Evolutionary conservation across 139 green algal genomes (phyloP).

Genomic region (Chlamydomonas eustigma): DNA sequence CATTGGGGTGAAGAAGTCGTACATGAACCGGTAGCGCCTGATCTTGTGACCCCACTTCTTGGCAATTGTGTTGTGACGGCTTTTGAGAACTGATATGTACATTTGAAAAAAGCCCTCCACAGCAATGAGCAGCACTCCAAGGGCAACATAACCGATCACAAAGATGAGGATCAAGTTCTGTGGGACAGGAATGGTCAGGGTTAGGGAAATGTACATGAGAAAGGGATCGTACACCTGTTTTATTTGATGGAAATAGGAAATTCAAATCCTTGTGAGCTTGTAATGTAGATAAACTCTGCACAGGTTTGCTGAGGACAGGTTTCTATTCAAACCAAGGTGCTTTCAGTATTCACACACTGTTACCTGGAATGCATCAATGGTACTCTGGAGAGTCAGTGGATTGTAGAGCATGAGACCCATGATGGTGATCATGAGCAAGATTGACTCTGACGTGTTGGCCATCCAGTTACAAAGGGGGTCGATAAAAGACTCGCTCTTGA

Average conservation of each 20-base stretch:
- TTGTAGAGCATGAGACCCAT: conserved; percentile 28
- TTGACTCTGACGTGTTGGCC: not conserved
- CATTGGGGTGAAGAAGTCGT: conserved; percentile 21
- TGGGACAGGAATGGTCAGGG: not conserved
- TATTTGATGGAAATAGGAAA: no score
- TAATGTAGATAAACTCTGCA: no score
- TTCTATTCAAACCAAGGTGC: no score
- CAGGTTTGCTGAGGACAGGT: no score
- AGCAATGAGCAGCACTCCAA: not conserved
- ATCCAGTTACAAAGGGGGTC: conserved; percentile 10
- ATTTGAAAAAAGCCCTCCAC: conserved; percentile 22
- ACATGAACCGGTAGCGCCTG: conserved; percentile 23
- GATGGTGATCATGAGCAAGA: conserved; percentile 14
- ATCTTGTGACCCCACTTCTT: conserved; percentile 21
- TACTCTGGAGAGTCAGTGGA: not conserved
- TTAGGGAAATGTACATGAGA: no score
- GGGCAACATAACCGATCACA: not conserved
- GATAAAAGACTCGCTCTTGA: conserved; percentile 14
- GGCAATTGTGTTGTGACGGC: conserved; percentile 16
- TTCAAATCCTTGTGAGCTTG: no score
- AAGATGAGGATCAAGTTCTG: not conserved
- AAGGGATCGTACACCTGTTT: no score
- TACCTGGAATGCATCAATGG: not conserved
- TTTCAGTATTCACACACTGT: no score
- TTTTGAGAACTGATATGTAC: not conserved